Evolutionary conservation across 768 basidiomycete species (phyloP).

Genomic region (Cytidiella melzeri): DNA sequence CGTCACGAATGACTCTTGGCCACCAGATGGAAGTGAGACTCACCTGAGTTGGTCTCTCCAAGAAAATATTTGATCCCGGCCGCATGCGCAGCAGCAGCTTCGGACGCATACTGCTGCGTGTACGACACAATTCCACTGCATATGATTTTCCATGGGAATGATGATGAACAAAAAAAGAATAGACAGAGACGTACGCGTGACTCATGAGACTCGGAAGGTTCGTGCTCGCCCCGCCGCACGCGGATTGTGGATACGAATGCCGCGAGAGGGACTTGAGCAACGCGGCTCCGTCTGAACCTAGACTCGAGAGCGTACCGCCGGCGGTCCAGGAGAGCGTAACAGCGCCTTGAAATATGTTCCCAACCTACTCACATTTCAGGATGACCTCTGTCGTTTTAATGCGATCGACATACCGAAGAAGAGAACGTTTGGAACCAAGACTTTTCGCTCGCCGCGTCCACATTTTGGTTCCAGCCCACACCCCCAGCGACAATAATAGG

Average conservation of each 20-base stretch:
- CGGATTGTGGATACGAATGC: constrained; percentile 34
- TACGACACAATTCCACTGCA: constrained; percentile 32
- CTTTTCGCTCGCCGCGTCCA: constrained; percentile 28
- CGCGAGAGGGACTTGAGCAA: constrained; percentile 28
- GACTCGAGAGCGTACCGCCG: constrained; percentile 24
- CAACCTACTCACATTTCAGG: constrained; percentile 20
- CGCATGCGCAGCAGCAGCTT: constrained; percentile 28
- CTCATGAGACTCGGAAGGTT: constrained; percentile 30
- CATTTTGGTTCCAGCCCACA: constrained; percentile 26
- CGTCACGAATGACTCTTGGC: background rate
- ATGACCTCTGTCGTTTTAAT: background rate
- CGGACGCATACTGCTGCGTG: constrained; percentile 25
- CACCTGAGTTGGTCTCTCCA: constrained; percentile 37
- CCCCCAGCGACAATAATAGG: constrained; percentile 28
- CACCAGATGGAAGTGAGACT: background rate
- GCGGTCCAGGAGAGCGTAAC: constrained; percentile 32
- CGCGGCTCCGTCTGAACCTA: constrained; percentile 22
- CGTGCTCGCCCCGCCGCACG: constrained; percentile 31
- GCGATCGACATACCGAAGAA: constrained; percentile 20
- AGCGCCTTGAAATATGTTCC: constrained; percentile 32
- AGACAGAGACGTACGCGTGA: constrained; percentile 25
- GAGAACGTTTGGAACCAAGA: constrained; percentile 28
- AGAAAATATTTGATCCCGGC: constrained; percentile 31
- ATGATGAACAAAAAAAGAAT: background rate
- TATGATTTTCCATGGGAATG: background rate